These are phyloP conservation scores for Thelonectria olida DNA, from an alignment of 2,329 filamentous ascomycete species.

Conservation along the genomic window DNA sequence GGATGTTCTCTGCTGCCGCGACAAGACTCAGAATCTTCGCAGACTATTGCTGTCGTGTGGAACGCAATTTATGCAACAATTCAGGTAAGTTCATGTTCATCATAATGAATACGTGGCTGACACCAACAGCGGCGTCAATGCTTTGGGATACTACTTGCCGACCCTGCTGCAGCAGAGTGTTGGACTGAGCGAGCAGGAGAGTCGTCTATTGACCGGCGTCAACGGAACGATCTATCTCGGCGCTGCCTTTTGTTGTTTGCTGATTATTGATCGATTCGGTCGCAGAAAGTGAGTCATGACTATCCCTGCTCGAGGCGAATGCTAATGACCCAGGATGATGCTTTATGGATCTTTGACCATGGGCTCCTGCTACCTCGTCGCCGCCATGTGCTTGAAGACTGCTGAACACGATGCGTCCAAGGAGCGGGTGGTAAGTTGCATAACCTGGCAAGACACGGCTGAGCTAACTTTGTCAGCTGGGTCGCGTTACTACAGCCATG, in stretches of 20 bases:
- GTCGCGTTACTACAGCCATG: slow-evolving; percentile 52
- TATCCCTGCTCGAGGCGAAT: no score
- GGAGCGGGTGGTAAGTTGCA: slow-evolving; percentile 35
- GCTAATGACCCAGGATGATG: no score
- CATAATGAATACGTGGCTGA: no score
- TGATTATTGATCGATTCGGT: slow-evolving; percentile 52
- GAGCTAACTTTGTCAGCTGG: slow-evolving; percentile 39
- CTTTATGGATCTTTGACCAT: slow-evolving; percentile 48
- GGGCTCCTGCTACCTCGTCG: slow-evolving; percentile 49
- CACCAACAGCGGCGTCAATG: slow-evolving; percentile 46
- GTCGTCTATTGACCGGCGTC: slow-evolving; percentile 64
- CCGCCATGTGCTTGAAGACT: slow-evolving; percentile 46
- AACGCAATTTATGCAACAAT: slow-evolving; percentile 57
- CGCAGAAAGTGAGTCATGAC: slow-evolving; percentile 53
- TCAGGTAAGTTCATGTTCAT: slow-evolving; percentile 39
- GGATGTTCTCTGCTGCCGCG: slow-evolving; percentile 48
- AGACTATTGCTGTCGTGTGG: slow-evolving; percentile 53
- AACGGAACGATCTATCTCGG: slow-evolving; percentile 53
- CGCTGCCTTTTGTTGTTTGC: slow-evolving; percentile 47
- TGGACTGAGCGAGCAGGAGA: slow-evolving; percentile 59
- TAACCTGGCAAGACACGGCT: not conserved
- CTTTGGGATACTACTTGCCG: slow-evolving; percentile 58
- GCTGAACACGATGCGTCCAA: slow-evolving; percentile 42
- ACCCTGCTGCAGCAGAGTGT: slow-evolving; percentile 65
- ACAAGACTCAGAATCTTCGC: slow-evolving; percentile 49